Base-by-base conservation (phyloP, 306 rosid genomes). In the Cajanus cajan region DNA sequence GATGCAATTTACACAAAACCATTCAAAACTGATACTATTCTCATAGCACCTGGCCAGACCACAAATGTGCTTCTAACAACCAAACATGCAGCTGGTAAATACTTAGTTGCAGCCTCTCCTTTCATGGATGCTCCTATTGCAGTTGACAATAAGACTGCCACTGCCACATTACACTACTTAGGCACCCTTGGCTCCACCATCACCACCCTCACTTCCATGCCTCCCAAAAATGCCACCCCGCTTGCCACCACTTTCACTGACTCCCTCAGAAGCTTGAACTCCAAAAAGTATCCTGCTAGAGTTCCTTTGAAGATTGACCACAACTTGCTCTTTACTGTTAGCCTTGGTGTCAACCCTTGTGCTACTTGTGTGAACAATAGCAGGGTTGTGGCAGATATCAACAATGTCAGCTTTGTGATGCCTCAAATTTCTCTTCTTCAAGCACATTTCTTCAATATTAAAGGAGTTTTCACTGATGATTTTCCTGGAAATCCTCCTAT, bases 41-140 rank as follows among this genome's bases (percentile, higher is more conserved):
- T 91, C n/a, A 91, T 93, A 57, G 89, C 96, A 37, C 98, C 98
- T 0, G 98, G 98, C 48, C 98, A 93, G 54, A 93, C 98, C 66
- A 91, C 98, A 57, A 93, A 88, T 69, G 96, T 85, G n/a, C 97
- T 93, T 51, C 74, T 93, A 10, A 78, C 77, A 12, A 43, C 95
- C 8, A 73, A 85, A 58, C 89, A 6, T 16, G 19, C 36, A 55
- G 16, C 67, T 0, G 97, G 97, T 4, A 93, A 82, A 71, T 93
- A 86, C 83, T 47, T 87, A 62, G 82, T 93, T 18, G 86, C 86
- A 48, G 91, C 92, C 22, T 90, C 97, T 3, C 83, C 97, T 37
- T 93, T 90, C 87, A 88, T 88, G 97, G 97, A 93, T 67, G 75
- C 83, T 78, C 96, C 97, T 4, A 78, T 74, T 28, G 68, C 78